These are phyloP conservation scores for Salix viminalis DNA, from an alignment of 345 rosid species.

Conservation along the genomic window DNA sequence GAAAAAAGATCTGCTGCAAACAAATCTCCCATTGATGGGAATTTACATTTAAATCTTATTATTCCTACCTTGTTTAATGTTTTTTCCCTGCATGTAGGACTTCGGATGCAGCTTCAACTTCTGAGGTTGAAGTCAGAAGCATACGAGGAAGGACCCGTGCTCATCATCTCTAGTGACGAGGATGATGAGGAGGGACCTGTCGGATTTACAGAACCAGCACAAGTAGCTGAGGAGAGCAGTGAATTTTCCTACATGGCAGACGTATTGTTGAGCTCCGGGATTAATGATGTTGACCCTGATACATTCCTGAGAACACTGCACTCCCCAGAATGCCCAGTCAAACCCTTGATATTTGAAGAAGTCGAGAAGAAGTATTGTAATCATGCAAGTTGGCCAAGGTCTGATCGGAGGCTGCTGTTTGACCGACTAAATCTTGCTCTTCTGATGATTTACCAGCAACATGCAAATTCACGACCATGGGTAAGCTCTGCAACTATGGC, in stretches of 20 bases:
- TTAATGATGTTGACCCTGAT: slow-evolving; percentile 37
- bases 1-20: neutral
- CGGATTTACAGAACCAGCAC: slow-evolving; percentile 28
- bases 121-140: slow-evolving; percentile 73
- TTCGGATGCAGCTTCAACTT: slow-evolving; percentile 86
- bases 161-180: slow-evolving; percentile 61
- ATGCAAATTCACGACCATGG: slow-evolving; percentile 56
- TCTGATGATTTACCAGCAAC: slow-evolving; percentile 41
- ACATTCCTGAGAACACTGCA: slow-evolving; percentile 46
- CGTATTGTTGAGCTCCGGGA: slow-evolving; percentile 48
- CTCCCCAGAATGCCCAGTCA: slow-evolving; percentile 54
- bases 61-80: neutral
- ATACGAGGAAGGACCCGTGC: slow-evolving; percentile 57
- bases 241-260: slow-evolving; percentile 49
- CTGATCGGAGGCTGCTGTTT: slow-evolving; percentile 69
- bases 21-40: neutral
- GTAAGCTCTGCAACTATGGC: slow-evolving; percentile 28
- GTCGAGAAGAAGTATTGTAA: slow-evolving; percentile 60
- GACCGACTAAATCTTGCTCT: slow-evolving; percentile 60
- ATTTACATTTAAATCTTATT: neutral
- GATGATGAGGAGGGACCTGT: slow-evolving; percentile 42
- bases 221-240: slow-evolving; percentile 44
- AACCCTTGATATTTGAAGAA: slow-evolving; percentile 56
- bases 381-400: slow-evolving; percentile 36
- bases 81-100: slow-evolving; percentile 44